These are phyloP conservation scores for Colletotrichum eremochloae DNA, from an alignment of 2,329 filamentous ascomycete species.

Conservation along the genomic window DNA sequence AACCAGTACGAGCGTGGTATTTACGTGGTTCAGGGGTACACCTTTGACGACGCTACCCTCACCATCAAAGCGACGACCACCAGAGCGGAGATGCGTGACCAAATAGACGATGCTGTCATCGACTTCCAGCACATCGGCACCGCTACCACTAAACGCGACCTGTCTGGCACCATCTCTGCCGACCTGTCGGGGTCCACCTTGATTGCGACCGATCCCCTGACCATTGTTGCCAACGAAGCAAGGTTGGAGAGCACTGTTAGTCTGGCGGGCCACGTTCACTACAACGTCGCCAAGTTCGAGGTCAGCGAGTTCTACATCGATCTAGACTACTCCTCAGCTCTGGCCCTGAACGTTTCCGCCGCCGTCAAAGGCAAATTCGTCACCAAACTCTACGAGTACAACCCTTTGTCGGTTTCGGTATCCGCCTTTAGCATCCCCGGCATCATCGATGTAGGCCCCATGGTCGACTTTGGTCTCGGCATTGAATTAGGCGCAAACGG, in stretches of 20 bases:
- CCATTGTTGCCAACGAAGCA: slow-evolving; percentile 52
- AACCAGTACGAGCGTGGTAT: slow-evolving; percentile 54
- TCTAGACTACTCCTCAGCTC: slow-evolving; percentile 52
- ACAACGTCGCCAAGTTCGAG: slow-evolving; percentile 51
- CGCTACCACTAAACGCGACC: slow-evolving; percentile 32
- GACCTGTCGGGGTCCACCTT: slow-evolving; percentile 35
- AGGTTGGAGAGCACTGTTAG: slow-evolving; percentile 52
- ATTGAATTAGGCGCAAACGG: slow-evolving; percentile 52
- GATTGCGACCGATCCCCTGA: slow-evolving; percentile 47
- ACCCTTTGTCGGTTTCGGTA: slow-evolving; percentile 52
- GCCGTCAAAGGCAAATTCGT: slow-evolving; percentile 51
- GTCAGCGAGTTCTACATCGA: slow-evolving; percentile 57
- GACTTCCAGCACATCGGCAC: slow-evolving; percentile 39
- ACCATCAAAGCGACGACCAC: slow-evolving; percentile 29
- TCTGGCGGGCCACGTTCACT: slow-evolving; percentile 57
- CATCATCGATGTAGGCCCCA: slow-evolving; percentile 55
- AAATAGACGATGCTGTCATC: slow-evolving; percentile 39
- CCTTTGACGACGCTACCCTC: slow-evolving; percentile 30
- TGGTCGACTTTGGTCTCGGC: slow-evolving; percentile 53
- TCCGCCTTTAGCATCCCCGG: slow-evolving; percentile 55
- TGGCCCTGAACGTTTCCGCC: slow-evolving; percentile 51
- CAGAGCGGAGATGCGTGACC: slow-evolving; percentile 32
- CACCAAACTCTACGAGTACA: slow-evolving; percentile 52
- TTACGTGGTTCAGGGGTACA: slow-evolving; percentile 49
- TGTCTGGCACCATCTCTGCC: slow-evolving; percentile 28